Conservation (phyloP, 169 alveolate genomes). For the Eimeria praecox region DNA sequence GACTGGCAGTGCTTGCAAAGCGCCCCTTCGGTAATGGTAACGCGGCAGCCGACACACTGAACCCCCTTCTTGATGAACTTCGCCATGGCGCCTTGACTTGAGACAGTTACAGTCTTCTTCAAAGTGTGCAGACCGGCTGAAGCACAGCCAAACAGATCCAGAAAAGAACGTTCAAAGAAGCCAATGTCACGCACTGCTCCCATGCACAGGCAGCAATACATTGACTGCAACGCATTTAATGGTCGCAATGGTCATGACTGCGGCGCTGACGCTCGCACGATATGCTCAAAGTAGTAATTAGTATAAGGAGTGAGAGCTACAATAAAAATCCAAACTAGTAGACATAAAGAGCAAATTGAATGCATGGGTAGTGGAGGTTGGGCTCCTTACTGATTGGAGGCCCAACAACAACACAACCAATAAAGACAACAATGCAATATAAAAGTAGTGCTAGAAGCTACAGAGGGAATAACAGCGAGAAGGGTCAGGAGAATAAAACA, state of each 20-base stretch:
- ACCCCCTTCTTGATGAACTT: conserved; percentile 94
- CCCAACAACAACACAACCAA: neutral
- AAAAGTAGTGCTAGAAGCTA: neutral
- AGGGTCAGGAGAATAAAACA: neutral
- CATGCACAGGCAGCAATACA: neutral
- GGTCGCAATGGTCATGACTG: neutral
- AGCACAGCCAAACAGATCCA: neutral
- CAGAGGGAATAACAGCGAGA: no score
- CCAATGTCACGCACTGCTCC: neutral
- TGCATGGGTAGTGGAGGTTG: neutral
- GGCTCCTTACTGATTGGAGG: neutral
- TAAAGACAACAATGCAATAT: no score
- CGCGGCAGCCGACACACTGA: conserved; percentile 96
- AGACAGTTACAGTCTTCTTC: conserved; percentile 52
- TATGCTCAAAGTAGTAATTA: neutral
- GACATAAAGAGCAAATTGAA: neutral
- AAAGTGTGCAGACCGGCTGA: conserved; percentile 77
- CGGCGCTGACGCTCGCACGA: neutral
- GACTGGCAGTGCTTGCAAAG: conserved; percentile 85
- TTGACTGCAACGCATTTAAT: neutral
- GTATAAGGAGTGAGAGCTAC: neutral
- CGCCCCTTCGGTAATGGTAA: conserved; percentile 90
- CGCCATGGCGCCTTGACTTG: conserved; percentile 78
- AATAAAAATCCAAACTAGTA: no score
- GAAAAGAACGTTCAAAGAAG: no score